phyloP scores from a whole-genome alignment of 192 early-diverging fungal species.

The Cladochytrium replicatum region DNA sequence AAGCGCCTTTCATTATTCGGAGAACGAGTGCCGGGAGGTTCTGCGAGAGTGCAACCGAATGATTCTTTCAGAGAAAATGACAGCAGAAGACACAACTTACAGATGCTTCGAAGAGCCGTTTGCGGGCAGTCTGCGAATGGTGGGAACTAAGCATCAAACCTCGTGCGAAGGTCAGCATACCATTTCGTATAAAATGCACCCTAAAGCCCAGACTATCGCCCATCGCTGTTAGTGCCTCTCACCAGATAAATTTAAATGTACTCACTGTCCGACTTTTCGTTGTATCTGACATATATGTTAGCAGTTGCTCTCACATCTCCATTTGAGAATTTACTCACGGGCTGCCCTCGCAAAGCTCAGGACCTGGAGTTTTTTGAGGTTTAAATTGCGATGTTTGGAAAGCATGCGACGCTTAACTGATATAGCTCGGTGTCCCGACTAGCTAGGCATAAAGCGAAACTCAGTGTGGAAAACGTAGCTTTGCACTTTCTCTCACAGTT shows the following conservation, averaged over 20 bases:
- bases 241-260: neutral
- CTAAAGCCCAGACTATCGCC: conserved; percentile 3
- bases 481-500: conserved; percentile 5
- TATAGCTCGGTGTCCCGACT: conserved; percentile 12
- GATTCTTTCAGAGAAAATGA: neutral
- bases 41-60: neutral
- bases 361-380: too few relatives aligned
- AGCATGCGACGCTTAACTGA: too few relatives aligned
- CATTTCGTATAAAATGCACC: conserved; percentile 2
- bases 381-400: too few relatives aligned
- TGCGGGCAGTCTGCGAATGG: too few relatives aligned
- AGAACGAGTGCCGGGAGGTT: conserved; percentile 6
- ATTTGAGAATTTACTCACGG: too few relatives aligned
- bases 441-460: neutral
- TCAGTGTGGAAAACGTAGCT: neutral
- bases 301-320: too few relatives aligned
- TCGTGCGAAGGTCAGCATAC: neutral
- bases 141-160: too few relatives aligned
- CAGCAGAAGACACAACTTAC: neutral
- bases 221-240: neutral
- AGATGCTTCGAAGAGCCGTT: conserved; percentile 6
- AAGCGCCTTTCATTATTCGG: conserved; percentile 5
- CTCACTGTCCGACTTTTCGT: conserved; percentile 10
- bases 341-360: conserved; percentile 14
- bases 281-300: too few relatives aligned